phyloP scores from a whole-genome alignment of 257 asterid species.

The Solanum chilense region DNA sequence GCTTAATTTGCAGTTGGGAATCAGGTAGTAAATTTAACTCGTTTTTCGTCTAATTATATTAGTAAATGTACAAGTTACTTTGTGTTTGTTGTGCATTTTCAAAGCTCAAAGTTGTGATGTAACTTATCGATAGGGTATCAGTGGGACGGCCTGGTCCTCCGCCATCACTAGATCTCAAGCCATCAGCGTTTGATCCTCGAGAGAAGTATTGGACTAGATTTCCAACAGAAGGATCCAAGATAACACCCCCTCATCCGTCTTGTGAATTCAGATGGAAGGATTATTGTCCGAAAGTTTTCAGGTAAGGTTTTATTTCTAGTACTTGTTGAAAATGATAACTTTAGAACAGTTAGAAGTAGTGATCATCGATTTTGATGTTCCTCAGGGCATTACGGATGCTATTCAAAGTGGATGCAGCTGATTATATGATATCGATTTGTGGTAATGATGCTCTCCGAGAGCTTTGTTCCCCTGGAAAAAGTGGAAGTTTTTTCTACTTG shows the following conservation, averaged over 20 bases:
- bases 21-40: slow-evolving; percentile 16
- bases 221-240: neutral
- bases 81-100: neutral
- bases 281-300: slow-evolving; percentile 1
- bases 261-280: slow-evolving; percentile 1
- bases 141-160: slow-evolving; percentile 1
- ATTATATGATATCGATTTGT: slow-evolving; percentile 1
- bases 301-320: neutral
- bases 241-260: neutral
- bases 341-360: neutral
- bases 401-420: slow-evolving; percentile 3
- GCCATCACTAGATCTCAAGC: neutral
- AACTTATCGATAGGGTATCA: neutral
- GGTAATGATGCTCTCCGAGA: neutral
- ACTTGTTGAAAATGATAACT: neutral
- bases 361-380: neutral
- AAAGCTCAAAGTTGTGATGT: neutral
- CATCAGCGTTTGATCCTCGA: neutral
- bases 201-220: slow-evolving; percentile 1
- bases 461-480: slow-evolving; percentile 1
- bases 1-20: slow-evolving; percentile 32
- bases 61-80: neutral
- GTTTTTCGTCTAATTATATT: neutral
- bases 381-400: neutral
- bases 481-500: slow-evolving; percentile 2